Conservation (phyloP, 257 asterid species). For the Gentiana straminea region DNA sequence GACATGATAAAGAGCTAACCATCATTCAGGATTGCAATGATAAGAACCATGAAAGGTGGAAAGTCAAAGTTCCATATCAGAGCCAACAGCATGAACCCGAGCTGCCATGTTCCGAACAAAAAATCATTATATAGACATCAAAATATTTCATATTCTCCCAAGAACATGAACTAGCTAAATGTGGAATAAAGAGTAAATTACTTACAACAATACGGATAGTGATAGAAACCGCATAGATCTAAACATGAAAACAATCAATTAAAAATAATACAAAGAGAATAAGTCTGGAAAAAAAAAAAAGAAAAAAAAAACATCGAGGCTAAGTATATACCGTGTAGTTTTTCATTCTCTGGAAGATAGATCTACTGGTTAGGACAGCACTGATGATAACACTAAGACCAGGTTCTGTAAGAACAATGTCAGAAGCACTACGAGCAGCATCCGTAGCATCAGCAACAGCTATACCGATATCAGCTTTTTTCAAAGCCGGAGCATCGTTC, state of each 20-base stretch:
- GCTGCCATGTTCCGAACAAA: slow-evolving; percentile 6
- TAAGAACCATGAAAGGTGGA: slow-evolving; percentile 42
- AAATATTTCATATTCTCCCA: neutral
- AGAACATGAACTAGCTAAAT: neutral
- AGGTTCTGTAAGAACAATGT: slow-evolving; percentile 74
- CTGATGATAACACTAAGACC: slow-evolving; percentile 75
- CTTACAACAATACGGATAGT: slow-evolving; percentile 38
- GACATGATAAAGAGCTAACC: slow-evolving; percentile 11
- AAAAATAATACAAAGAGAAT: neutral
- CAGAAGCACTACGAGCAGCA: slow-evolving; percentile 82
- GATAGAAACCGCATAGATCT: slow-evolving; percentile 45
- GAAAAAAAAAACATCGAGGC: neutral
- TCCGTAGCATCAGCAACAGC: slow-evolving; percentile 85
- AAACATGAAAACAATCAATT: slow-evolving; percentile 3
- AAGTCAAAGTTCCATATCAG: slow-evolving; percentile 35
- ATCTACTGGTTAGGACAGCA: slow-evolving; percentile 75
- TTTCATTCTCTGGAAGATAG: slow-evolving; percentile 91
- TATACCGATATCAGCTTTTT: slow-evolving; percentile 76
- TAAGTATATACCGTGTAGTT: slow-evolving; percentile 37
- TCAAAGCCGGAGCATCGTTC: slow-evolving; percentile 76
- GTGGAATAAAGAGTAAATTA: neutral
- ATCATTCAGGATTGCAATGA: slow-evolving; percentile 36
- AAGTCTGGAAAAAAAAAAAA: neutral
- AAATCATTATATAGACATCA: neutral
- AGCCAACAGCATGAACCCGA: slow-evolving; percentile 31